Percentiles rank a stretch among this genome's conserved stretches.
Evolutionary conservation across 352 stramenopile species (phyloP).

Genomic region (Pythium insidiosum): DNA sequence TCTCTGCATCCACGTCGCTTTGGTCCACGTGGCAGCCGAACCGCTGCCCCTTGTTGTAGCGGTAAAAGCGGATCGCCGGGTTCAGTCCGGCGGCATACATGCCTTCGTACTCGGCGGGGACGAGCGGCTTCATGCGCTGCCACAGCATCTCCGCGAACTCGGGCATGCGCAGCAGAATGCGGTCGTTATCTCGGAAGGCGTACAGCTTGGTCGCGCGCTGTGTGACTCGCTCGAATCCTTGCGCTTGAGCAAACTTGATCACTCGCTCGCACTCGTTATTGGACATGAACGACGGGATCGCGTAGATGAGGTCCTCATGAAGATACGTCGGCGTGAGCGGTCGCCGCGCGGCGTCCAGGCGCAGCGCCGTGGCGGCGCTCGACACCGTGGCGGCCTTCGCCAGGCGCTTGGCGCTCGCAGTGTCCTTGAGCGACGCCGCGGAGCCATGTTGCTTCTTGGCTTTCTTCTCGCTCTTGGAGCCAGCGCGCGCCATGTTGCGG

Average conservation of each 20-base stretch:
- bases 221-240: constrained; percentile 61
- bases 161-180: constrained; percentile 51
- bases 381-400: background rate
- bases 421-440: constrained; percentile 1
- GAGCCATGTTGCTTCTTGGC: background rate
- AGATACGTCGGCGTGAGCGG: constrained; percentile 28
- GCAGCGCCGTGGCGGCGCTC: constrained; percentile 18
- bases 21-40: constrained; percentile 83
- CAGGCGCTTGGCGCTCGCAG: background rate
- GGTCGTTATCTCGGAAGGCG: constrained; percentile 73
- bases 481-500: background rate
- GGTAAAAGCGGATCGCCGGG: constrained; percentile 68
- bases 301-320: constrained; percentile 58
- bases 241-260: constrained; percentile 39
- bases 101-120: constrained; percentile 46
- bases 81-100: constrained; percentile 64
- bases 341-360: constrained; percentile 30
- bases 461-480: constrained; percentile 8
- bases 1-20: constrained; percentile 70
- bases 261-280: constrained; percentile 49
- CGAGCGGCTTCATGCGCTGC: constrained; percentile 44
- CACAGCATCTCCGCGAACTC: constrained; percentile 62
- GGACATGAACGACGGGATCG: constrained; percentile 54
- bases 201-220: constrained; percentile 56
- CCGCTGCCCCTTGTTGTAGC: constrained; percentile 53